These are phyloP conservation scores for Coelastrella sp. DNA, from an alignment of 139 green algal genomes.

Conservation along the genomic window DNA sequence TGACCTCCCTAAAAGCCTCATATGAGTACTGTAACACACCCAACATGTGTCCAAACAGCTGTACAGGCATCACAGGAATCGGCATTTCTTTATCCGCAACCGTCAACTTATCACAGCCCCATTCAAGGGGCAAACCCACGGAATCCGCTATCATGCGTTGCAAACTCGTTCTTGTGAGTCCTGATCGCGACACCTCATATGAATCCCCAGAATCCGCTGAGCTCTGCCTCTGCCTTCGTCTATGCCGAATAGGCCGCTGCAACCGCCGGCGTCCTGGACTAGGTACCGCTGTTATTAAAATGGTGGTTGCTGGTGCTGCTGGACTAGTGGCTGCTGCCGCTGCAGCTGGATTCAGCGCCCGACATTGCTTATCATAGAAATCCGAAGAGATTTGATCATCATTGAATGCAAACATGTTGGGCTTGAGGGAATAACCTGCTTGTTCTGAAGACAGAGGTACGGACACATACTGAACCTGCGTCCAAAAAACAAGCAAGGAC, in stretches of 20 bases:
- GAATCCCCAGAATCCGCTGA: background rate
- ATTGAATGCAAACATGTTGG: constrained; percentile 34
- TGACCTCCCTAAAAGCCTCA: background rate
- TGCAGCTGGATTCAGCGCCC: background rate
- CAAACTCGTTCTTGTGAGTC: background rate
- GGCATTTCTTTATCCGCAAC: background rate
- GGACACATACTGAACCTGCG: constrained; percentile 27
- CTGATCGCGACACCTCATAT: background rate
- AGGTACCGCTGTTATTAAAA: background rate
- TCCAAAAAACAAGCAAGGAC: background rate
- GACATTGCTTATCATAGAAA: background rate
- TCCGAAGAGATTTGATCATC: background rate
- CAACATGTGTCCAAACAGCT: constrained; percentile 8
- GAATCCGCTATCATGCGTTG: background rate
- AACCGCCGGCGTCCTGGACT: background rate
- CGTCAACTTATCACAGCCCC: constrained; percentile 1
- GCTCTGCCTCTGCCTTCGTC: background rate
- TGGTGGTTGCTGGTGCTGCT: background rate
- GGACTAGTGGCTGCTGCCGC: background rate
- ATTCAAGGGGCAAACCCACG: background rate
- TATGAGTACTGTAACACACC: constrained; percentile 19
- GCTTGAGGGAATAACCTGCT: constrained; percentile 18
- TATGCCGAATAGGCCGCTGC: background rate
- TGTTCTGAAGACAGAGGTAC: constrained; percentile 18
- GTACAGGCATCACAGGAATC: background rate